These are phyloP conservation scores for Talinum fruticosum DNA, from an alignment of 148 eudicot species.

Conservation along the genomic window DNA sequence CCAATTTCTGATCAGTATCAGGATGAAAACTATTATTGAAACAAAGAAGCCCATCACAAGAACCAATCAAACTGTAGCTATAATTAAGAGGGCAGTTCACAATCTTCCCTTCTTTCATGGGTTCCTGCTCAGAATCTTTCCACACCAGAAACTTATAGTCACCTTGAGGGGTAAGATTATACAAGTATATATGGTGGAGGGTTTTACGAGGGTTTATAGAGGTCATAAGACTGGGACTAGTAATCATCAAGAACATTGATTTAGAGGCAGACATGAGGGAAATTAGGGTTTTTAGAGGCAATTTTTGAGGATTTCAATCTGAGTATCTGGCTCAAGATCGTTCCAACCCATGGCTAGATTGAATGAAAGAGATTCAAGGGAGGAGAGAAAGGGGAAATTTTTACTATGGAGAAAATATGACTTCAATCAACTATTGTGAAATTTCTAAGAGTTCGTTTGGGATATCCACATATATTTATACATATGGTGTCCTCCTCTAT, in stretches of 20 bases:
- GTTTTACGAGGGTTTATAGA: background rate
- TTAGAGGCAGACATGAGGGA: constrained; percentile 4
- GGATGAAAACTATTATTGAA: constrained; percentile 3
- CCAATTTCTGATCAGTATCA: background rate
- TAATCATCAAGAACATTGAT: background rate
- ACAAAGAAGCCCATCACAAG: constrained; percentile 12
- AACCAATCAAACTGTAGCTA: constrained; percentile 11
- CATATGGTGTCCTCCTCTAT: too few species aligned
- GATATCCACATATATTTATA: too few species aligned
- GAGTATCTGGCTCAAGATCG: background rate
- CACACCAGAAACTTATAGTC: background rate
- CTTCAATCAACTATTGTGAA: too few species aligned
- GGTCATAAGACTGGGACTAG: constrained; percentile 9
- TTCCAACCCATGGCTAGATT: too few species aligned
- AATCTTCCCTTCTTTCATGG: background rate
- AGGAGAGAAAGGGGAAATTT: too few species aligned
- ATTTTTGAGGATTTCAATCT: constrained; percentile 10
- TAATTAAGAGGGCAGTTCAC: background rate
- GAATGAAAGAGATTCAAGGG: too few species aligned
- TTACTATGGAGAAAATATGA: too few species aligned
- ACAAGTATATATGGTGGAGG: constrained; percentile 7
- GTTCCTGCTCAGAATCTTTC: background rate
- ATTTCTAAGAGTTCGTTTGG: too few species aligned
- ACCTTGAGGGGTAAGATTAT: background rate
- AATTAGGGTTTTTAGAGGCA: background rate